These are phyloP conservation scores for Thermothielavioides terrestris DNA, from an alignment of 495 filamentous ascomycete genomes.

Conservation along the genomic window DNA sequence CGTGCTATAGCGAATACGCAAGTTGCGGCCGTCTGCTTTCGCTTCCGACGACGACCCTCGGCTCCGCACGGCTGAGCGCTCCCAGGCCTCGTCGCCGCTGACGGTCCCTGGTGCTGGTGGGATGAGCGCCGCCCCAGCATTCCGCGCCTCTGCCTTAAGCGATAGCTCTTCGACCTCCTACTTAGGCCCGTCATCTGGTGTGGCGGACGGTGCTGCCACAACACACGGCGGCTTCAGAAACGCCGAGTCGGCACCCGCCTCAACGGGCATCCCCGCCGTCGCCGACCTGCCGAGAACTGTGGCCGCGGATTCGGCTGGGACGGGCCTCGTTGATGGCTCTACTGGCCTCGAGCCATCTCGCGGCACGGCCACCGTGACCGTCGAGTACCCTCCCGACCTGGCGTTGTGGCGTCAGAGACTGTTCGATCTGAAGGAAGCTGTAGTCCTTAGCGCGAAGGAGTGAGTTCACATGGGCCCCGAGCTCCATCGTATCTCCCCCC, in stretches of 20 bases:
- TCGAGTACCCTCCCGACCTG: conserved; percentile 61
- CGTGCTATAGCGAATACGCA: too few relatives aligned
- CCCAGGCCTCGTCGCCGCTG: neutral
- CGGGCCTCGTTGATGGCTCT: neutral
- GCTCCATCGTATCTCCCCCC: neutral
- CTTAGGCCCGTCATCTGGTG: neutral
- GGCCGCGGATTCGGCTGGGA: neutral
- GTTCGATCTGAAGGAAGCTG: conserved; percentile 67
- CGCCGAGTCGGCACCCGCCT: neutral
- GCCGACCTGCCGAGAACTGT: neutral
- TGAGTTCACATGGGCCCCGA: conserved; percentile 34
- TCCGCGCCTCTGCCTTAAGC: neutral
- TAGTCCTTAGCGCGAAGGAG: conserved; percentile 72
- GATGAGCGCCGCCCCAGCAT: neutral
- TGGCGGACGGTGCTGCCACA: neutral
- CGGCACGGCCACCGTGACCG: conserved; percentile 42
- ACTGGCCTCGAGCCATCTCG: neutral
- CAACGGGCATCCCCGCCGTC: neutral
- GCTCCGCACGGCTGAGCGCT: neutral
- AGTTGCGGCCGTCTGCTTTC: neutral
- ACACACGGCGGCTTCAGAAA: conserved; percentile 1
- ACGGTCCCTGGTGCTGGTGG: neutral
- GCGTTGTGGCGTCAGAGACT: conserved; percentile 64
- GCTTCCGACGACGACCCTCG: neutral
- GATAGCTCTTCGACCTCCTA: neutral